phyloP scores from a whole-genome alignment of 495 filamentous ascomycete species.

The Aspergillus saccharolyticus region DNA sequence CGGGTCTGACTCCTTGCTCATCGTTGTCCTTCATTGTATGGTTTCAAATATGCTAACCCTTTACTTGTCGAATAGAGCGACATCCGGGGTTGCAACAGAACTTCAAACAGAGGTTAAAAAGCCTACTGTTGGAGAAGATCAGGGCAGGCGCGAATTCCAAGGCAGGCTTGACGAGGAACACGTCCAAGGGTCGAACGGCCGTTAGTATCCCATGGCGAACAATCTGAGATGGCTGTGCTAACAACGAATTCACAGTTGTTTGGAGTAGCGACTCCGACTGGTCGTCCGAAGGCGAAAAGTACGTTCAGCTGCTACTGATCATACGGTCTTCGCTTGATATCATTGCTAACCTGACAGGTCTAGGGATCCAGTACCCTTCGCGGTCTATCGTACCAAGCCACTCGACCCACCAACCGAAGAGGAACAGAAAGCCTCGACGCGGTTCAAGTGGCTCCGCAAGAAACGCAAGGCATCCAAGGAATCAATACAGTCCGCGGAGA shows the following conservation, averaged over 20 bases:
- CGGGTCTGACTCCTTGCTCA: no score
- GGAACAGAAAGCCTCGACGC: not conserved
- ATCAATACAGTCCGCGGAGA: not conserved
- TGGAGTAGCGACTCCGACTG: not conserved
- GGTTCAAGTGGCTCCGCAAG: not conserved
- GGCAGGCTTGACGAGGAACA: not conserved
- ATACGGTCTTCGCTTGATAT: not conserved
- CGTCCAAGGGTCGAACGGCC: not conserved
- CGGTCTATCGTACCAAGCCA: not conserved
- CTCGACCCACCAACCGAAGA: not conserved
- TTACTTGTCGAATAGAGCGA: not conserved
- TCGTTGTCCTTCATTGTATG: not conserved
- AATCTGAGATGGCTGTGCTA: not conserved
- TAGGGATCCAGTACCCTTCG: not conserved
- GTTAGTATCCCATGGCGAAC: not conserved
- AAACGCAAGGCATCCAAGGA: not conserved
- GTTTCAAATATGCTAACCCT: not conserved
- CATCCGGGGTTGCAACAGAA: not conserved
- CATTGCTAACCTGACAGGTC: not conserved
- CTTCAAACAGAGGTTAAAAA: not conserved
- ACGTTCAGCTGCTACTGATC: not conserved
- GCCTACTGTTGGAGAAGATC: not conserved
- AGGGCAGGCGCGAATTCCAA: not conserved
- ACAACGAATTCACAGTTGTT: no score
- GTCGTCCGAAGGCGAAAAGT: not conserved